These are phyloP conservation scores for Ampelomyces quisqualis DNA, from an alignment of 2,329 filamentous ascomycete species.

Conservation along the genomic window DNA sequence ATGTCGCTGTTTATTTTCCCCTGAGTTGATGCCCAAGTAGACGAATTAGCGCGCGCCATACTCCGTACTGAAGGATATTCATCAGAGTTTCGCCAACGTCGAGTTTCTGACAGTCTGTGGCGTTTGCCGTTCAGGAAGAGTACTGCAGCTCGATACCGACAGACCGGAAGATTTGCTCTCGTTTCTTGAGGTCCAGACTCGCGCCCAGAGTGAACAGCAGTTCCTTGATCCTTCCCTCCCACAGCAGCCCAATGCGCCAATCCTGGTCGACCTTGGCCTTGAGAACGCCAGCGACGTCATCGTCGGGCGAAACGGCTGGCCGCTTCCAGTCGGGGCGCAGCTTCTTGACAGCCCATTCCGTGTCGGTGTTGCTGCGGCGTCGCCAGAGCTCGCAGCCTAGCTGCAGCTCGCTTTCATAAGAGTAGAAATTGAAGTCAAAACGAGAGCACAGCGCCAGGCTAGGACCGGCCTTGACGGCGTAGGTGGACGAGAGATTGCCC, in stretches of 20 bases:
- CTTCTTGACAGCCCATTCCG: conserved; percentile 49
- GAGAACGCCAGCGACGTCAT: conserved; percentile 79
- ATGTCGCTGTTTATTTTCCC: conserved; percentile 5
- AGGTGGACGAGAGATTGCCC: conserved; percentile 87
- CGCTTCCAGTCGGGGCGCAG: conserved; percentile 47
- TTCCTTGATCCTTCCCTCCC: conserved; percentile 92
- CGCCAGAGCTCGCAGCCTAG: conserved; percentile 93
- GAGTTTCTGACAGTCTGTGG: background rate
- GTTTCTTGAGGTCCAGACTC: conserved; percentile 73
- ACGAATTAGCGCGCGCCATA: too few relatives aligned
- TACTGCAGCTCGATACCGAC: conserved; percentile 80
- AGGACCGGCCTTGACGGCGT: conserved; percentile 82
- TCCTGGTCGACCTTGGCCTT: conserved; percentile 90
- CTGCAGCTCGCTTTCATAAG: conserved; percentile 92
- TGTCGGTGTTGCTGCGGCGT: conserved; percentile 49
- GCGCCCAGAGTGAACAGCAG: conserved; percentile 88
- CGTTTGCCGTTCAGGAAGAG: conserved; percentile 62
- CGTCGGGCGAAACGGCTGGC: conserved; percentile 46
- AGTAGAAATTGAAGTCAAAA: conserved; percentile 97
- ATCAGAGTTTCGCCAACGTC: background rate
- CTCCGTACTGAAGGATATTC: too few relatives aligned
- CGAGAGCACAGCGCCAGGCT: conserved; percentile 83
- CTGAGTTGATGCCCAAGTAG: background rate
- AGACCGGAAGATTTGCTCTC: conserved; percentile 74
- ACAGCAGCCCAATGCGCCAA: conserved; percentile 79